Evolutionary conservation across 176 grass and related monocot genomes (phyloP), one percentile per base, ranked within the genome.

Genomic region (Avena atlantica): DNA sequence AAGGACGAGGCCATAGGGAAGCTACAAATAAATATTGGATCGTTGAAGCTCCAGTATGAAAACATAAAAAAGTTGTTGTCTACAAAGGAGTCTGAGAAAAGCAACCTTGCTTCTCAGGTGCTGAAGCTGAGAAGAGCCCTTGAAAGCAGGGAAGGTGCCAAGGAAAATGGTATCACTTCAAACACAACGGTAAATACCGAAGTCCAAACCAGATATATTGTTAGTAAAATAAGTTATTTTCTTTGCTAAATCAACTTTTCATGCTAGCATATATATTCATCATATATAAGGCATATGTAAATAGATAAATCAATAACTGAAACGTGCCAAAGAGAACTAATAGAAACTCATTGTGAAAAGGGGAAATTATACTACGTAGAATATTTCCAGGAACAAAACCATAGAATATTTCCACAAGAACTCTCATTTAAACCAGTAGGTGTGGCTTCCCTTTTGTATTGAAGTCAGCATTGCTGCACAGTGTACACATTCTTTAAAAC

Each of bases 71-170:
- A 19, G 9, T 86, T 80, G 24, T n/a, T 93, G 74, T 97, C 92
- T n/a, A 86, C 88, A 83, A 91, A 92, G 19, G 75, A 91, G 65
- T 89, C 85, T 56, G 92, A 97, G 89, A 94, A 94, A 72, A 79
- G 90, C 66, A 94, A 86, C 70, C 86, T 92, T 59, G 86, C 86
- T 31, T 89, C 83, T 56, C 86, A 89, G 76, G 86, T 91, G 69
- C 80, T 91, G 60, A 88, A 93, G 34, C 84, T 93, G 23, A 80
- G 89, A 79, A 87, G 89, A 75, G 56, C 87, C 61, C 89, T 93
- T 89, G 86, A 86, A 88, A 84, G 37, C 68, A 88, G 27, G 55
- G 86, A 93, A 37, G 74, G 55, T 20, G 57, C 83, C 24, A 86
- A 83, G 66, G 79, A 74, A 49, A 88, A 82, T n/a, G 42, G 78